phyloP scores from a whole-genome alignment of 1,284 basidiomycete genomes.

The Ceraceosorus guamensis region DNA sequence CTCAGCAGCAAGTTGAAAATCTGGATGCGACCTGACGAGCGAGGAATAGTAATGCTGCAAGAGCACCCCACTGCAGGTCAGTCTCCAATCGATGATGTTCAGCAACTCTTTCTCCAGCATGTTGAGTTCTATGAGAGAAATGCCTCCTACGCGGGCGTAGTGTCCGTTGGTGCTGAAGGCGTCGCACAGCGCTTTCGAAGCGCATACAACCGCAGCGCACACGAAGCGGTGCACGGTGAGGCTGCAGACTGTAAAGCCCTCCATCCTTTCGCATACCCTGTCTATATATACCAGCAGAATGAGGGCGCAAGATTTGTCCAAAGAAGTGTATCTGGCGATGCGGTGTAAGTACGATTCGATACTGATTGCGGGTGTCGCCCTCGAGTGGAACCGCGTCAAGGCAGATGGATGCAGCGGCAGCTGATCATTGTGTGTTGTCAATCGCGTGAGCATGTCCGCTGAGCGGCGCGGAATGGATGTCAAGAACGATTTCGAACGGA shows the following conservation, averaged over 20 bases:
- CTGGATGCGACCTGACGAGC: constrained; percentile 31
- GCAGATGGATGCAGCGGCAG: constrained; percentile 44
- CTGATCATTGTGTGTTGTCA: constrained; percentile 44
- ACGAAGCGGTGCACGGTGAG: constrained; percentile 47
- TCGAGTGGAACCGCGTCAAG: constrained; percentile 45
- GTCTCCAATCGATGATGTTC: constrained; percentile 42
- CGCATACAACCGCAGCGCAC: constrained; percentile 44
- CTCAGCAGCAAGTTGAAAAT: no score
- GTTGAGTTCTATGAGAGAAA: constrained; percentile 45
- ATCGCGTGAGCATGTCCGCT: constrained; percentile 44
- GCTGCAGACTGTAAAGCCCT: constrained; percentile 45
- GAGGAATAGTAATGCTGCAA: constrained; percentile 46
- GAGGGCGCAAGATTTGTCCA: constrained; percentile 45
- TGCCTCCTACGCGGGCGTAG: constrained; percentile 45
- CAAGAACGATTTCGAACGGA: no score
- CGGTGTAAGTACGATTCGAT: constrained; percentile 41
- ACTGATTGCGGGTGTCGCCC: constrained; percentile 43
- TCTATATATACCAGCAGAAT: constrained; percentile 48
- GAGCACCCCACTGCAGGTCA: constrained; percentile 33
- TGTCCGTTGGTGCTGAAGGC: constrained; percentile 47
- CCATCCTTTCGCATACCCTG: constrained; percentile 40
- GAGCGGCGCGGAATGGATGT: neutral
- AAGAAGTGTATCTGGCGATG: constrained; percentile 44
- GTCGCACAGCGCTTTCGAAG: constrained; percentile 46
- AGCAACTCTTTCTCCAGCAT: constrained; percentile 47